Conservation (phyloP, 2,329 filamentous ascomycete species). For the Moelleriella libera region DNA sequence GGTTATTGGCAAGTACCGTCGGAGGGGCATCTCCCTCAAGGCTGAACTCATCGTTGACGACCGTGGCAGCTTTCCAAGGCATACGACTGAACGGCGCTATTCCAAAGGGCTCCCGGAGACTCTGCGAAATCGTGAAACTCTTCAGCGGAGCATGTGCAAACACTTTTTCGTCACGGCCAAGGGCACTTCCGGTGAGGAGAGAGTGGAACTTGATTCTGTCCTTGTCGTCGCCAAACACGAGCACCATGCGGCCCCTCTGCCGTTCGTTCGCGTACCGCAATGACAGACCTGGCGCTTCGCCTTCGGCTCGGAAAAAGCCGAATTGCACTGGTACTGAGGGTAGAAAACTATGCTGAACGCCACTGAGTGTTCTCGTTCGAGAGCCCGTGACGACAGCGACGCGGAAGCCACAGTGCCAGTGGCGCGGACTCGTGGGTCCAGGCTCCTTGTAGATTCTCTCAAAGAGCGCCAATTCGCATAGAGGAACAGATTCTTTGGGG, state of each 20-base stretch:
- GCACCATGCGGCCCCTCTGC: constrained; percentile 55
- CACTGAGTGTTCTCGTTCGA: constrained; percentile 63
- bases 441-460: constrained; percentile 54
- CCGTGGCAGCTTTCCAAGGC: constrained; percentile 51
- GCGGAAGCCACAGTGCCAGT: constrained; percentile 66
- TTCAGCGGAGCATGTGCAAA: constrained; percentile 54
- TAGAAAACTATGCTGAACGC: constrained; percentile 55
- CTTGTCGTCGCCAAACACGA: constrained; percentile 62
- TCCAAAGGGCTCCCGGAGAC: constrained; percentile 32
- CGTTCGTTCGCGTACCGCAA: constrained; percentile 55
- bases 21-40: constrained; percentile 43
- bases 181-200: constrained; percentile 56
- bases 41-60: constrained; percentile 59
- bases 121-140: constrained; percentile 46
- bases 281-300: constrained; percentile 53
- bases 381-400: constrained; percentile 66
- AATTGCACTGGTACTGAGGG: constrained; percentile 60
- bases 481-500: constrained; percentile 56
- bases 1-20: constrained; percentile 61
- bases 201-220: constrained; percentile 60
- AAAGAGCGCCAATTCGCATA: constrained; percentile 63
- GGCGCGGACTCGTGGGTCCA: constrained; percentile 58
- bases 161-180: constrained; percentile 55
- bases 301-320: constrained; percentile 60
- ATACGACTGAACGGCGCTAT: constrained; percentile 35